Percentiles rank a stretch among this genome's conserved stretches.
phyloP scores from a whole-genome alignment of 2,329 filamentous ascomycete species.

The Fusarium brevicatenulatum region DNA sequence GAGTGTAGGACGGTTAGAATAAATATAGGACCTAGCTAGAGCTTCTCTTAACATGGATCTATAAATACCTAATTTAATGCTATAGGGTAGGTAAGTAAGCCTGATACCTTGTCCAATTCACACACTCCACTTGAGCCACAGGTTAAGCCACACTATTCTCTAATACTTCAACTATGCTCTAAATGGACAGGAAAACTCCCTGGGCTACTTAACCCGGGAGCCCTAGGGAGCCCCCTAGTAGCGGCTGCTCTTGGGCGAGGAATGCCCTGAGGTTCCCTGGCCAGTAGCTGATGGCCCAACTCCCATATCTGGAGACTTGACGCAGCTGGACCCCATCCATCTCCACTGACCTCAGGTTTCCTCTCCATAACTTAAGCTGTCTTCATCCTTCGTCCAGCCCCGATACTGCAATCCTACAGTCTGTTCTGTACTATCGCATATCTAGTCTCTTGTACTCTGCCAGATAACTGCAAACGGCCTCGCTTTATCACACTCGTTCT shows the following conservation, averaged over 20 bases:
- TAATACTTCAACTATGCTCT: neutral
- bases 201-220: neutral
- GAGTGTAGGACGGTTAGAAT: neutral
- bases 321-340: conserved; percentile 26
- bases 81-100: neutral
- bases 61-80: neutral
- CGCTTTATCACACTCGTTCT: neutral
- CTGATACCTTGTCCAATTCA: neutral
- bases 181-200: neutral
- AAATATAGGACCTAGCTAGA: neutral
- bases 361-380: conserved; percentile 22
- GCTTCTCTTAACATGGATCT: neutral
- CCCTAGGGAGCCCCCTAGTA: conserved; percentile 4
- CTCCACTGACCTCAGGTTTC: conserved; percentile 22
- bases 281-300: conserved; percentile 22
- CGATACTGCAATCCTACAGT: conserved; percentile 11
- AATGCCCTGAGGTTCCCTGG: conserved; percentile 32
- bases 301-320: conserved; percentile 34
- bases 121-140: neutral
- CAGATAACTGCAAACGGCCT: neutral
- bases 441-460: conserved; percentile 3
- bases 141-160: neutral
- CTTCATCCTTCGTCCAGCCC: conserved; percentile 23
- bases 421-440: conserved; percentile 2
- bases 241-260: conserved; percentile 32